These are phyloP conservation scores for Acanthamoeba divionensis DNA, from an alignment of 208 protist genomes.

Conservation along the genomic window DNA sequence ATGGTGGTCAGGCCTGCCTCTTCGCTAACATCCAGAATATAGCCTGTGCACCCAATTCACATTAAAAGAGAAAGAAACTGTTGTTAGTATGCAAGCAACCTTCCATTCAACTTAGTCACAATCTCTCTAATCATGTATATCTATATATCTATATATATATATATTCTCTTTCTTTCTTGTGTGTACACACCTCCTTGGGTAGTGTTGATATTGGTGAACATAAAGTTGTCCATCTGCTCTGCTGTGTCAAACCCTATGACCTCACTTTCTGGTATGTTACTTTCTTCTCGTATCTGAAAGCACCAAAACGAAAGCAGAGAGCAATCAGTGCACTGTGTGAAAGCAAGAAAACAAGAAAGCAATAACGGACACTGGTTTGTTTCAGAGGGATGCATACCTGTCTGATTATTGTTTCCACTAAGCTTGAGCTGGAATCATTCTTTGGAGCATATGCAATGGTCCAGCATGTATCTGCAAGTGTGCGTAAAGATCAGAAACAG, in stretches of 20 bases:
- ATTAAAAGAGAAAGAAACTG: neutral
- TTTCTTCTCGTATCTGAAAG: neutral
- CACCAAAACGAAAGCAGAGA: too few relatives aligned
- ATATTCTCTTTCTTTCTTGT: too few relatives aligned
- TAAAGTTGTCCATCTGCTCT: neutral
- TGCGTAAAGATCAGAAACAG: too few relatives aligned
- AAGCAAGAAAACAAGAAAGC: neutral
- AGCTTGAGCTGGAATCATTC: neutral
- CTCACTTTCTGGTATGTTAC: neutral
- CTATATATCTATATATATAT: neutral
- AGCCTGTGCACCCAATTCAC: neutral
- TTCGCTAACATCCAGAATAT: neutral
- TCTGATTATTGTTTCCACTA: constrained; percentile 3
- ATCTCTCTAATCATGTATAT: too few relatives aligned
- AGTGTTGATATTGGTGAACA: constrained; percentile 6
- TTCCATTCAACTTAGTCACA: too few relatives aligned
- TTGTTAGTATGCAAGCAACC: neutral
- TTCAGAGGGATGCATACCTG: neutral
- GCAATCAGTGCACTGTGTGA: neutral
- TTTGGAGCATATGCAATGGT: constrained; percentile 2
- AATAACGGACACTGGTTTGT: neutral
- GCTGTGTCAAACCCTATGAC: neutral
- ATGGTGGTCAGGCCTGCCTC: neutral
- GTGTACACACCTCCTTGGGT: constrained; percentile 39
- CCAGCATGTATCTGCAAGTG: constrained; percentile 1